Evolutionary conservation across 164 flowering plant species (phyloP).

Genomic region (Vitis amurensis): DNA sequence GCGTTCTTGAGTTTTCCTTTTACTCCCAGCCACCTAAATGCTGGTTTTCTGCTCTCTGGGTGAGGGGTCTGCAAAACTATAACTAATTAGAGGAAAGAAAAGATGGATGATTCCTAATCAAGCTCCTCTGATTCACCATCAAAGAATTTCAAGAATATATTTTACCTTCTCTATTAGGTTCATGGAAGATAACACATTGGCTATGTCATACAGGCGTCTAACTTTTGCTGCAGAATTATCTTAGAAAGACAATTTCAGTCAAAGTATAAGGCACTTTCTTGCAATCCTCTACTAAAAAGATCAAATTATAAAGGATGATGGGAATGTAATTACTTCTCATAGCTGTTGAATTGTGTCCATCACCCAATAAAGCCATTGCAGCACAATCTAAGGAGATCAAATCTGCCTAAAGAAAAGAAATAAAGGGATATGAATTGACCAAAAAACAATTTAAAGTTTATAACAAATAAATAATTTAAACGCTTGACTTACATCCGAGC

Average conservation of each 20-base stretch:
- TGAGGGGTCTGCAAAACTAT: slow-evolving; percentile 20
- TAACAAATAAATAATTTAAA: neutral
- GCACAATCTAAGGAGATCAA: slow-evolving; percentile 30
- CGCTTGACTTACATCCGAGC: slow-evolving; percentile 26
- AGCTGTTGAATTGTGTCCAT: slow-evolving; percentile 12
- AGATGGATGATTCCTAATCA: too few relatives aligned
- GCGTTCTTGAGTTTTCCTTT: neutral
- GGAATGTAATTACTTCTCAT: slow-evolving; percentile 26
- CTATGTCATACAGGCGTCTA: slow-evolving; percentile 38
- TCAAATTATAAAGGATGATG: neutral
- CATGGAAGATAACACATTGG: slow-evolving; percentile 37
- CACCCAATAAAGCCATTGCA: slow-evolving; percentile 25
- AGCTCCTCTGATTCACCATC: too few relatives aligned
- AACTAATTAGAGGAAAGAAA: neutral
- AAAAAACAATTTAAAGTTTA: neutral
- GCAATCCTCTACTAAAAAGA: too few relatives aligned
- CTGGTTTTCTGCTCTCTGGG: slow-evolving; percentile 28
- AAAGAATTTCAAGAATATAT: neutral
- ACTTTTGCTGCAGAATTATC: slow-evolving; percentile 31
- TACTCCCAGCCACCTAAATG: slow-evolving; percentile 35
- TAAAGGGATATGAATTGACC: neutral
- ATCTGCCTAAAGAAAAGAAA: slow-evolving; percentile 18
- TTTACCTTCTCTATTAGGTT: slow-evolving; percentile 37
- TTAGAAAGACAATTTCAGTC: neutral
- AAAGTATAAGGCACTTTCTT: too few relatives aligned